These are phyloP conservation scores for Quercus lobata DNA, from an alignment of 331 rosid species.

Conservation along the genomic window DNA sequence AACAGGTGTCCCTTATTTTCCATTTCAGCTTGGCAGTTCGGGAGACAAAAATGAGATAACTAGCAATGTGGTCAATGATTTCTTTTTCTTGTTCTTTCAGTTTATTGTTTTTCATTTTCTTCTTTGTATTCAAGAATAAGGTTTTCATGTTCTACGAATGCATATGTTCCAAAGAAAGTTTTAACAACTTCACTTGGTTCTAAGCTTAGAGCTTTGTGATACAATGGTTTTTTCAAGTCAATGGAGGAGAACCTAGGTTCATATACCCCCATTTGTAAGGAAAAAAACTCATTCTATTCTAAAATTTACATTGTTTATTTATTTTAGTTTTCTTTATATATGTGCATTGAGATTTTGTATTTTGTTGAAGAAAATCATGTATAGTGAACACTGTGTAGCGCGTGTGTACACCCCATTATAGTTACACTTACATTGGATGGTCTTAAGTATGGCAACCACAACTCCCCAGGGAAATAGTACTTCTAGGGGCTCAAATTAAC, in stretches of 20 bases:
- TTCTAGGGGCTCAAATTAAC: not conserved
- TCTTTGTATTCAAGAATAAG: constrained; percentile 22
- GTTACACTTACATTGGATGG: no score
- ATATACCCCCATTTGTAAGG: no score
- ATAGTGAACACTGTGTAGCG: not conserved
- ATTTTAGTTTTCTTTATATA: not conserved
- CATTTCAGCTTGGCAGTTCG: constrained; percentile 66
- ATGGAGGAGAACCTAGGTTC: no score
- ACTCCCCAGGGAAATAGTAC: not conserved
- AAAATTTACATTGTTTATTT: no score
- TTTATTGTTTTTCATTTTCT: not conserved
- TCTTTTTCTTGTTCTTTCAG: constrained; percentile 2
- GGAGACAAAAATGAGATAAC: constrained; percentile 15
- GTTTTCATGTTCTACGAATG: not conserved
- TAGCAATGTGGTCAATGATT: constrained; percentile 1
- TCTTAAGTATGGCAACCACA: no score
- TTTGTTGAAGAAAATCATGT: not conserved
- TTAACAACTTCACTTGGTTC: not conserved
- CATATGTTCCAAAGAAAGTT: not conserved
- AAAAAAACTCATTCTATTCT: no score
- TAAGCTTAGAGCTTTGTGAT: not conserved
- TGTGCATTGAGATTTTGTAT: not conserved
- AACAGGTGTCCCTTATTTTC: constrained; percentile 64
- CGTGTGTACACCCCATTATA: no score
- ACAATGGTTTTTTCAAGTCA: no score